Base-by-base conservation (phyloP, 129 eudicot genomes). In the carrot (Daucus carota) region DNA sequence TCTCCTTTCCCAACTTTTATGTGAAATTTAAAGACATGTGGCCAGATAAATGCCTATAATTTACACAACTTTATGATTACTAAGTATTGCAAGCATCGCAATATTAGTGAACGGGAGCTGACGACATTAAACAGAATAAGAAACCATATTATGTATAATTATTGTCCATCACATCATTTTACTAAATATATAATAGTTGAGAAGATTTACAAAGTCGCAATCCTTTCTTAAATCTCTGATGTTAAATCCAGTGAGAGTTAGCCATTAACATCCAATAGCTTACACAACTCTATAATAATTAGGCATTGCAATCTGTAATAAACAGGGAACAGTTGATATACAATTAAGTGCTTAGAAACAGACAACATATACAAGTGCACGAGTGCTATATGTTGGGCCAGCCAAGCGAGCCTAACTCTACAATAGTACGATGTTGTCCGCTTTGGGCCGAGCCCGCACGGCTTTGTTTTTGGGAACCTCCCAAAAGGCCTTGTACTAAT, bases 361-460 rank as follows among this genome's bases (percentile, higher is more conserved):
- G 50, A 48, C 54, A 69, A 69, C 54, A 59, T 14, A 16, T 20
- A 31, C 29, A 78, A 57, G 43, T 70, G 72, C 34, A 38, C 54
- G 24, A 62, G 31, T 42, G 42, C 44, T 48, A n/a, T n/a, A n/a
- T n/a, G n/a, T n/a, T n/a, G n/a, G n/a, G n/a, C n/a, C n/a, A n/a
- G n/a, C n/a, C n/a, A n/a, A n/a, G n/a, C n/a, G n/a, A n/a, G n/a
- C n/a, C n/a, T n/a, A n/a, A n/a, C n/a, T n/a, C n/a, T n/a, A n/a
- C n/a, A n/a, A n/a, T n/a, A n/a, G n/a, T n/a, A n/a, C n/a, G n/a
- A n/a, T n/a, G n/a, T n/a, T n/a, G n/a, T n/a, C n/a, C n/a, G n/a
- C n/a, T n/a, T n/a, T n/a, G n/a, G n/a, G n/a, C n/a, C n/a, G n/a
- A n/a, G n/a, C n/a, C n/a, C n/a, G n/a, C n/a, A n/a, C n/a, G n/a